Evolutionary conservation across 495 filamentous ascomycete genomes (phyloP), one percentile per base, ranked within the genome.

Genomic region (Lentithecium fluviatile): DNA sequence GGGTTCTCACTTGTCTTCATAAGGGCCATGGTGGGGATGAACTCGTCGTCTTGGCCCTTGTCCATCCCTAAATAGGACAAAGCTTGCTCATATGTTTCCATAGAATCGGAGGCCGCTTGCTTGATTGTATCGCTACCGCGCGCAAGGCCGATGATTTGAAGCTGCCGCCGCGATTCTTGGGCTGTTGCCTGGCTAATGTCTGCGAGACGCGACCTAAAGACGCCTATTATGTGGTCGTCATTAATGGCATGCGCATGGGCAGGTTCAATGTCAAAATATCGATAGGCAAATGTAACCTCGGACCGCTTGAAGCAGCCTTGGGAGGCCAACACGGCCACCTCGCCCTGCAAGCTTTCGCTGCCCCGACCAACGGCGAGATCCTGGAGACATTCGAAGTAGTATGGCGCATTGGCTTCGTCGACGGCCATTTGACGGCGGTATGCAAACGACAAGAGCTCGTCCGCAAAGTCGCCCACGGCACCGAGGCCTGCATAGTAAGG

Each of bases 61-160:
- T 77, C 72, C 8, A 82, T 78, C 29, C 79, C 82, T 19, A 88
- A 73, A 67, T 78, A 88, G 5, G 79, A 69, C 17, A 84, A 71
- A 3, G 85, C 85, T 68, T 87, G 83, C 52, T 84, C 79, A 50
- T 82, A 82, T 15, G 76, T 86, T 32, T 80, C 74, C n/a, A 88
- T 77, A 25, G 75, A 77, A 52, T 85, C 78, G 64, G 82, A 78
- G 6, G 84, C 79, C 2, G 79, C 78, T 40, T 78, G 73, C 64
- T 79, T 77, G 38, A 88, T 81, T 23, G 70, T 74, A 32, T 80
- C 68, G 64, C 82, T 88, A 19, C 65, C 61, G 24, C 79, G 77
- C 37, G 72, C 74, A 40, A 77, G 61, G 2, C 81, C 85, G 57
- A 88, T 84, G 50, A 80, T 77, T 68, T 79, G 78, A 24, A 88